phyloP scores from a whole-genome alignment of 352 stramenopile species.

The Phytophthora pluvialis region DNA sequence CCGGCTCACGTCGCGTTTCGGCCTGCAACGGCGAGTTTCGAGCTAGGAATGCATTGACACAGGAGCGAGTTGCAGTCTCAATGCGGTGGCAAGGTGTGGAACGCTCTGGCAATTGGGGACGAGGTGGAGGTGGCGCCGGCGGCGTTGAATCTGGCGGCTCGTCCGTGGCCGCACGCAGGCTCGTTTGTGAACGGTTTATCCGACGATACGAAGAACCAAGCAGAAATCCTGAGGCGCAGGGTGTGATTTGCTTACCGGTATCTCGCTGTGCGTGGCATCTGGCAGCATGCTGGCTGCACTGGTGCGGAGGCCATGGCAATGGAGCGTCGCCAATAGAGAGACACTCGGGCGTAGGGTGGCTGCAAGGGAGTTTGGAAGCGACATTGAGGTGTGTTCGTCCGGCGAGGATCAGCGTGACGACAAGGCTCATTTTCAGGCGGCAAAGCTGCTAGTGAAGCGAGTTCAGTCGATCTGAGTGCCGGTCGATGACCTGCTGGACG shows the following conservation, averaged over 20 bases:
- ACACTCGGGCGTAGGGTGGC: no score
- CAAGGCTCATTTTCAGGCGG: no score
- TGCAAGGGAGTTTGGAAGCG: not conserved
- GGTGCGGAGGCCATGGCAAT: not conserved
- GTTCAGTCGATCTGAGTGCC: not conserved
- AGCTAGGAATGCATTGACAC: not conserved
- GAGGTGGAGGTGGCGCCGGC: not conserved
- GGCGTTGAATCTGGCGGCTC: constrained; percentile 2
- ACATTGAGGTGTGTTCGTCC: not conserved
- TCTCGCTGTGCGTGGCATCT: not conserved
- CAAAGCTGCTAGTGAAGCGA: no score
- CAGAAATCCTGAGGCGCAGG: constrained; percentile 18
- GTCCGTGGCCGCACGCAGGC: constrained; percentile 5
- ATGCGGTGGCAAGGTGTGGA: not conserved
- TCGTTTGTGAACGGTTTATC: constrained; percentile 20
- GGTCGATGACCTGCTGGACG: no score
- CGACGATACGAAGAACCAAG: constrained; percentile 30
- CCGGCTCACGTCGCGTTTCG: not conserved
- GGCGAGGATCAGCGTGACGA: no score
- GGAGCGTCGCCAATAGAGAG: not conserved
- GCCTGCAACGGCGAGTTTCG: not conserved
- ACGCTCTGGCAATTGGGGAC: not conserved
- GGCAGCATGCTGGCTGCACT: no score
- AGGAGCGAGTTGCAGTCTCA: not conserved
- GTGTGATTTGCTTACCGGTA: constrained; percentile 13